Evolutionary conservation across 169 alveolate species (phyloP).

Genomic region (Plasmodium chabaudi): DNA sequence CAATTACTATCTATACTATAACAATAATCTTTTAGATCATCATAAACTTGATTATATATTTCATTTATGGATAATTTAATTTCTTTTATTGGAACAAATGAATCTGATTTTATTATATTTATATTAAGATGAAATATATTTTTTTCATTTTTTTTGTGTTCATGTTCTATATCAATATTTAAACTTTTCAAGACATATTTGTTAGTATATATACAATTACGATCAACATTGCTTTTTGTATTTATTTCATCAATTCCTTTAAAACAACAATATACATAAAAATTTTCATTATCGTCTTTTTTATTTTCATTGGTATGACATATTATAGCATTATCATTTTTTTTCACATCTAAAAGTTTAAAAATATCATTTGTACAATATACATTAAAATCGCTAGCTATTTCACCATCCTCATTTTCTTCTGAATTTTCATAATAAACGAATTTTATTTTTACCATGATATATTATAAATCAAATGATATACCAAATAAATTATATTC

Average conservation of each 20-base stretch:
- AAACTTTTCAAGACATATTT: conserved; percentile 27
- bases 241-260: conserved; percentile 13
- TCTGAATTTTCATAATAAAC: conserved; percentile 4
- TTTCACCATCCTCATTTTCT: conserved; percentile 38
- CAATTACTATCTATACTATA: conserved; percentile 5
- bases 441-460: no score
- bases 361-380: conserved; percentile 46
- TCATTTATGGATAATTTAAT: conserved; percentile 35
- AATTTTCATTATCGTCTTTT: conserved; percentile 1
- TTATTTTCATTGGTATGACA: not conserved
- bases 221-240: conserved; percentile 14
- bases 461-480: no score
- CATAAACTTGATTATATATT: conserved; percentile 31
- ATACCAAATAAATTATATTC: no score
- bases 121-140: not conserved
- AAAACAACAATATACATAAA: conserved; percentile 49
- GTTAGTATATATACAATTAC: conserved; percentile 41
- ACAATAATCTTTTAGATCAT: conserved; percentile 32
- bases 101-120: not conserved
- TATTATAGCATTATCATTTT: conserved; percentile 53
- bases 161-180: conserved; percentile 18
- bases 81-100: conserved; percentile 33
- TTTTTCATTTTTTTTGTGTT: not conserved
- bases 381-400: conserved; percentile 54
- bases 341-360: conserved; percentile 17